These are phyloP conservation scores for Micractinium sp. DNA, from an alignment of 139 green algal species.

Conservation along the genomic window DNA sequence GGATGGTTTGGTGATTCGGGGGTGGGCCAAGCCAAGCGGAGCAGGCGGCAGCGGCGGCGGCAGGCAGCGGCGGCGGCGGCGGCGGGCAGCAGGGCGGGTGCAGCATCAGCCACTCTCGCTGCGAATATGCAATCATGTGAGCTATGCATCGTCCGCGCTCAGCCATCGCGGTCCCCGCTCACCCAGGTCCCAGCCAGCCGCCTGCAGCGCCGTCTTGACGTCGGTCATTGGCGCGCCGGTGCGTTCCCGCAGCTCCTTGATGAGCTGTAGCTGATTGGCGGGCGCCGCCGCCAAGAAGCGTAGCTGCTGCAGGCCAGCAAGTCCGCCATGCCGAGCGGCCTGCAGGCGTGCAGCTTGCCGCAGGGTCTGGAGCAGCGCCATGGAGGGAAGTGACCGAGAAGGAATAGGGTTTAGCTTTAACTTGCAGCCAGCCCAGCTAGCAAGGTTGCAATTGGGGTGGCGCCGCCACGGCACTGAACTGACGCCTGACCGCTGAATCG, in stretches of 20 bases:
- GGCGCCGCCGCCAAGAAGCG: slow-evolving; percentile 32
- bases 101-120: neutral
- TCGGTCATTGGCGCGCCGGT: slow-evolving; percentile 85
- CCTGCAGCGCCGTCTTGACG: slow-evolving; percentile 78
- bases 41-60: neutral
- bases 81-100: neutral
- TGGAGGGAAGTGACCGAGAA: neutral
- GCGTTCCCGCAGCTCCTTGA: slow-evolving; percentile 80
- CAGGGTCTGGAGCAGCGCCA: neutral
- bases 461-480: too few species aligned
- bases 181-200: slow-evolving; percentile 73
- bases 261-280: slow-evolving; percentile 58
- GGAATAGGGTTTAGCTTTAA: too few species aligned
- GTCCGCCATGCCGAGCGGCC: neutral
- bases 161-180: neutral
- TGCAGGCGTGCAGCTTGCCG: neutral
- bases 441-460: too few species aligned
- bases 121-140: too few species aligned
- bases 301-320: neutral
- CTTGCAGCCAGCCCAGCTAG: too few species aligned
- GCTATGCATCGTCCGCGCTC: too few species aligned
- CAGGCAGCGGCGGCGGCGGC: neutral
- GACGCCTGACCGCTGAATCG: too few species aligned
- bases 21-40: neutral
- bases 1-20: neutral